Base-by-base conservation (phyloP, 306 rosid genomes). In the Geum urbanum region DNA sequence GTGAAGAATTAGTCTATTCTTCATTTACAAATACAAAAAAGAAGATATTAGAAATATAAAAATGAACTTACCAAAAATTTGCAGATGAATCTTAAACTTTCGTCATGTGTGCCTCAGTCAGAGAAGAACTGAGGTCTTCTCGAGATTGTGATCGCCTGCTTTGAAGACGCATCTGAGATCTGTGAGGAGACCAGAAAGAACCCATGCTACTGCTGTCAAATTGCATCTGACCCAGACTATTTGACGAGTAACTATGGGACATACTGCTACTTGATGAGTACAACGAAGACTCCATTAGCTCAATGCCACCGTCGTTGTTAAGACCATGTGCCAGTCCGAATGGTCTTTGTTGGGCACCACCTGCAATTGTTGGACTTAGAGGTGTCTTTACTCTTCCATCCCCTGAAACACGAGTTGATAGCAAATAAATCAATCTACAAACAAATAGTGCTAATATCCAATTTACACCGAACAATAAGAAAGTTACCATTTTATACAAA, bases 131-230 rank as follows among this genome's bases (percentile, higher is more conserved):
- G 16, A 91, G 91, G 72, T 94, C 99, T 86, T 94, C 97, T 46
- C 97, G 92, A 74, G 99, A 94, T 74, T 94, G 99, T 0, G 99
- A 94, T 72, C 97, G 87, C 80, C 98, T 77, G 77, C 99, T 94
- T 81, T 88, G 97, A 78, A 94, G 91, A 43, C 58, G 91, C 97
- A 87, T 94, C 92, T 94, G 89, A 81, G 89, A 67, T 81, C 96
- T 73, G 78, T 80, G 88, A 35, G 99, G 91, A 18, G 95, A 62
- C 97, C 97, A 81, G 84, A 90, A 88, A 66, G 92, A 66, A 27
- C 87, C 91, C 77, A 80, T 80, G 75, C 65, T 74, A 63, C 83
- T 70, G 65, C 75, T 75, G 73, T 90, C 95, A 37, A 85, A 77
- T 72, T 86, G 96, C 90, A 88, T 85, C 84, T 90, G 97, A 47